phyloP scores from a whole-genome alignment of 805 yeast species.

The Cyberlindnera euphorbiae region DNA sequence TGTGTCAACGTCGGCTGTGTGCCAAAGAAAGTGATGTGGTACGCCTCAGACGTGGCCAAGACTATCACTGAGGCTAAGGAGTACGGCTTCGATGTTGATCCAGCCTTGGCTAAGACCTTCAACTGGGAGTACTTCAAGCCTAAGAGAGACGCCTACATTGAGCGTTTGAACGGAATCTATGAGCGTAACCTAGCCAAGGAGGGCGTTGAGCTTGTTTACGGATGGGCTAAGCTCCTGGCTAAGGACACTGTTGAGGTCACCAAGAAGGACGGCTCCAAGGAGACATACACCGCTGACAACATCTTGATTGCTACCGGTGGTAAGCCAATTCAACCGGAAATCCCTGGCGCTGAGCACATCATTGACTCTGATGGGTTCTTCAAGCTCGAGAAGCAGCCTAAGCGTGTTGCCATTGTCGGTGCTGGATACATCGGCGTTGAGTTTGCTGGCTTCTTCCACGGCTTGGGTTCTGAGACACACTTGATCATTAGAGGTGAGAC shows the following conservation, averaged over 20 bases:
- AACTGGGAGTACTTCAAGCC: conserved; percentile 79
- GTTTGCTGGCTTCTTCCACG: conserved; percentile 89
- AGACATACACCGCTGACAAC: conserved; percentile 71
- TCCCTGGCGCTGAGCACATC: conserved; percentile 82
- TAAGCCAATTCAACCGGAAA: conserved; percentile 62
- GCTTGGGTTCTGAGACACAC: conserved; percentile 81
- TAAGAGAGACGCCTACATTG: conserved; percentile 89
- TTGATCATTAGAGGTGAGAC: conserved; percentile 88
- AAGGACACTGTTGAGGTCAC: conserved; percentile 77
- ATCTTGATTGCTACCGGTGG: conserved; percentile 94
- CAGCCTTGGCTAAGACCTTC: conserved; percentile 53
- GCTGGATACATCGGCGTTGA: conserved; percentile 98
- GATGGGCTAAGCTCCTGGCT: conserved; percentile 74
- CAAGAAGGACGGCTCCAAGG: conserved; percentile 52
- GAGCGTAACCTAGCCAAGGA: conserved; percentile 83
- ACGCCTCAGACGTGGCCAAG: conserved; percentile 85
- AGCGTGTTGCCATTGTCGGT: conserved; percentile 90
- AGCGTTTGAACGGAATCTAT: conserved; percentile 88
- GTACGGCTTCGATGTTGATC: conserved; percentile 71
- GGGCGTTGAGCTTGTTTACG: conserved; percentile 81
- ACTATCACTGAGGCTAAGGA: conserved; percentile 69
- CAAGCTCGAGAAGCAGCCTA: conserved; percentile 75
- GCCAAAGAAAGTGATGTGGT: conserved; percentile 99
- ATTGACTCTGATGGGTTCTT: conserved; percentile 90
- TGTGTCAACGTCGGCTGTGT: conserved; percentile 99